These are phyloP conservation scores for Passiflora organensis DNA, from an alignment of 345 rosid species.

Conservation along the genomic window DNA sequence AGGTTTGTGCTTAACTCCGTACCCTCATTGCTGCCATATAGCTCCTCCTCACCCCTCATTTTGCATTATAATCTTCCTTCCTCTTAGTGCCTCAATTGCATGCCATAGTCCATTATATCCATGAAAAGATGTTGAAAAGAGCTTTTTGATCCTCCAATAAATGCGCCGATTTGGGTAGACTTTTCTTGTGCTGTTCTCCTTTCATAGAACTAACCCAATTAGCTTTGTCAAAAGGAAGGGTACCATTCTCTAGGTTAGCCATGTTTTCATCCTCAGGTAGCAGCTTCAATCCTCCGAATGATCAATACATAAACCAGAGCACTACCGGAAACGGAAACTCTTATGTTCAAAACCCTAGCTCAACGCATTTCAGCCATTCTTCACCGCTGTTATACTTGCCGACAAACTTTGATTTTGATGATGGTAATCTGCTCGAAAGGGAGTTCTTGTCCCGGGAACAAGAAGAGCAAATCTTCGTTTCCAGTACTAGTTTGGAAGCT, in stretches of 20 bases:
- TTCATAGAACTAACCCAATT: constrained; percentile 2
- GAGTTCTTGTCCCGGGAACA: constrained; percentile 9
- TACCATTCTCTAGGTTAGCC: not conserved
- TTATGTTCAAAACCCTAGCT: constrained; percentile 17
- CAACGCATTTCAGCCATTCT: constrained; percentile 4
- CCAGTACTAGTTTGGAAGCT: constrained; percentile 2
- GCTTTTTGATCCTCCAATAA: constrained; percentile 1
- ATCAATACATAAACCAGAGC: constrained; percentile 13
- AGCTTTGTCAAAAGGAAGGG: constrained; percentile 1
- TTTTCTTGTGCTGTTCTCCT: not conserved
- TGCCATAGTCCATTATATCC: not conserved
- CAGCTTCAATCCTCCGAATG: constrained; percentile 11
- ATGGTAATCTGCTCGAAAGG: constrained; percentile 15
- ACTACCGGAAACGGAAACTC: constrained; percentile 6
- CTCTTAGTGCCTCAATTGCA: too few relatives aligned
- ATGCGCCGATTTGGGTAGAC: constrained; percentile 1
- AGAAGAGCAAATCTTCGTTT: constrained; percentile 15
- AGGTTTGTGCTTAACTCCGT: constrained; percentile 5
- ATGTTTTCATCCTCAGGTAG: constrained; percentile 21
- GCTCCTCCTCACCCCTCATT: not conserved
- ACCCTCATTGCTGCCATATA: constrained; percentile 15
- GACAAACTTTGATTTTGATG: constrained; percentile 13
- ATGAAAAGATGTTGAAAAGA: not conserved
- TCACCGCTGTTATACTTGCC: constrained; percentile 23
- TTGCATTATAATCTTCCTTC: too few relatives aligned